Base-by-base conservation (phyloP, 2,329 filamentous ascomycete species). In the Phaeosphaeria sp. region DNA sequence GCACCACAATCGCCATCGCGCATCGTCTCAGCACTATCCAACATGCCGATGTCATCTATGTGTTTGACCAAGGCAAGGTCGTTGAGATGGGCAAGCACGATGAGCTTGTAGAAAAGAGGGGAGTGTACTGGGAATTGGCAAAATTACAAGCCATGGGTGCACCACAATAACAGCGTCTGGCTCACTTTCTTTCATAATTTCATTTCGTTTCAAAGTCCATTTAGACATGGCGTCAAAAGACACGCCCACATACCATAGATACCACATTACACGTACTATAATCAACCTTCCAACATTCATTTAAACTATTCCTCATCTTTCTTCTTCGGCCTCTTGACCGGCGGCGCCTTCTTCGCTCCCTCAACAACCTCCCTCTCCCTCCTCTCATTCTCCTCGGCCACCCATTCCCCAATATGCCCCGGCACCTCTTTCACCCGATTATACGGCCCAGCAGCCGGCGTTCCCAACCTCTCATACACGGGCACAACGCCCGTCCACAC, bases 1-100 rank as follows among this genome's bases (percentile, higher is more conserved):
- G 93, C 50, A 96, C 93, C 86, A 98, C 94, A 0, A 95, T 99
- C 62, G 93, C 94, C 0, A 94, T 99, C 1, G 95, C 95, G 2
- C 94, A 99, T 78, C 85, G 95, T 23, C 81, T 98, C 6, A 92
- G 89, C 71, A 97, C 95, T 0, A 97, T 98, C 59, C 93, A 97
- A 74, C 94, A 95, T 74, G 94, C 94, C 0, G 94, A 98, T 73
- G 81, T 94, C 49, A 98, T 98, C 68, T 97, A 96, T 65, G 94
- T 98, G n/a, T 95, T 98, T 74, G 93, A 97, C 75, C 89, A 92
- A 69, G 95, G 94, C 9, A 85, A 87, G 59, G 87, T 98, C 46
- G 90, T 96, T 1, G 94, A 98, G 81, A 85, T 86, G 65, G 94
- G 94, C 5, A 92, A 88, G 9, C 94, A 98, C 91, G 84, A 84